These are phyloP conservation scores for Candida sanyiensis DNA, from an alignment of 805 yeast species.

Conservation along the genomic window DNA sequence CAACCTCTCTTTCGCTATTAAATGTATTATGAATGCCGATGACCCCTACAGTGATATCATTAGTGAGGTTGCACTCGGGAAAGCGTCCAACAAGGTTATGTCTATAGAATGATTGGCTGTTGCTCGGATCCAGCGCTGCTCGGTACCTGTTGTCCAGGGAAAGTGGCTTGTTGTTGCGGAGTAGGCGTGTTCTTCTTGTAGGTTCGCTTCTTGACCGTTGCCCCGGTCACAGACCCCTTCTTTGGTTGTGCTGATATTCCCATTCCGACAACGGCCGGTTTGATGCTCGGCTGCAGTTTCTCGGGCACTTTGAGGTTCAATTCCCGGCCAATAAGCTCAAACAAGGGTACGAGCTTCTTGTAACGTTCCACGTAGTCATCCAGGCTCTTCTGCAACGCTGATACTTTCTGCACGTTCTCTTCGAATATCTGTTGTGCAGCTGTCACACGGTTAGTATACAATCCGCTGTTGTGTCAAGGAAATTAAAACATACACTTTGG, in stretches of 20 bases:
- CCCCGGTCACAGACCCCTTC: no score
- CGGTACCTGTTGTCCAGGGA: not conserved
- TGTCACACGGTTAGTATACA: conserved; percentile 4
- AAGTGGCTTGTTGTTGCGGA: not conserved
- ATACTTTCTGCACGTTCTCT: conserved; percentile 31
- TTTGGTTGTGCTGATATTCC: conserved; percentile 4
- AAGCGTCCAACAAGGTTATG: no score
- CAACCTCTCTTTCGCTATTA: no score
- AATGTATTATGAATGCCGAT: not conserved
- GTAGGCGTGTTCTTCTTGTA: conserved; percentile 17
- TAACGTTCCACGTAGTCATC: conserved; percentile 42
- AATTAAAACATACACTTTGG: conserved; percentile 19
- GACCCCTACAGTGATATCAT: not conserved
- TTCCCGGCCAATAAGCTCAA: conserved; percentile 41
- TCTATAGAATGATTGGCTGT: conserved; percentile 23
- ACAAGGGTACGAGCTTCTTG: conserved; percentile 40
- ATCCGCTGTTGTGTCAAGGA: not conserved
- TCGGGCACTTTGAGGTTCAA: conserved; percentile 48
- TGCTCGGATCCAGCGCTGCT: conserved; percentile 13
- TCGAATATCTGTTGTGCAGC: conserved; percentile 25
- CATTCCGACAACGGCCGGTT: conserved; percentile 27
- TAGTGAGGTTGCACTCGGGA: no score
- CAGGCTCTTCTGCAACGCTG: conserved; percentile 32
- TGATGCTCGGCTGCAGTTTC: conserved; percentile 71
- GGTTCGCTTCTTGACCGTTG: conserved; percentile 15